Evolutionary conservation across 1,284 basidiomycete species (phyloP).

Genomic region (Cutaneotrichosporon cutaneum): DNA sequence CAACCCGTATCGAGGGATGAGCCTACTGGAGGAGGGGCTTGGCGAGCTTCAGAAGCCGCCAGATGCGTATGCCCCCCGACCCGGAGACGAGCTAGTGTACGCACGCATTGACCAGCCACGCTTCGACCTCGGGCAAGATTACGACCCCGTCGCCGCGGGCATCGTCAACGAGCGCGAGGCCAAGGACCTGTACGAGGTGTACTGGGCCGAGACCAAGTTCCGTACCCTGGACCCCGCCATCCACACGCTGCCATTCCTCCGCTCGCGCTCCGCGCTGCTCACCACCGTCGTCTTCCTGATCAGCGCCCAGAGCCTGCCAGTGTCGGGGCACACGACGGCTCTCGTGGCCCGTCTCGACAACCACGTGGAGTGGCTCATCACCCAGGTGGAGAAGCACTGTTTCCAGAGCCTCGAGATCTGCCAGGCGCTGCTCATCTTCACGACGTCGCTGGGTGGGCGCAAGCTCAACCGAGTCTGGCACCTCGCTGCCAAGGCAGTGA

Average conservation of each 20-base stretch:
- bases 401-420: slow-evolving; percentile 27
- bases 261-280: slow-evolving; percentile 19
- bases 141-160: slow-evolving; percentile 17
- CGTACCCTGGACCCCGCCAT: slow-evolving; percentile 22
- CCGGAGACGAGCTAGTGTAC: slow-evolving; percentile 25
- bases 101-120: slow-evolving; percentile 25
- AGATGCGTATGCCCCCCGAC: not conserved
- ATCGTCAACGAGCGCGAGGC: slow-evolving; percentile 20
- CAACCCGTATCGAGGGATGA: slow-evolving; percentile 26
- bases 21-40: slow-evolving; percentile 21
- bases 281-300: slow-evolving; percentile 18
- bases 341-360: slow-evolving; percentile 21
- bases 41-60: slow-evolving; percentile 5
- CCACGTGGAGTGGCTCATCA: slow-evolving; percentile 24
- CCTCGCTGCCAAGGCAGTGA: slow-evolving; percentile 14
- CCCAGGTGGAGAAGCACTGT: slow-evolving; percentile 13
- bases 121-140: slow-evolving; percentile 18
- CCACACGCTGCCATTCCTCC: slow-evolving; percentile 21
- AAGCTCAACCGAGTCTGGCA: slow-evolving; percentile 13
- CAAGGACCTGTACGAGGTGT: slow-evolving; percentile 17
- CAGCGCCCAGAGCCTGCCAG: slow-evolving; percentile 24
- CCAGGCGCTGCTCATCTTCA: slow-evolving; percentile 21
- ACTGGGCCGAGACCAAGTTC: slow-evolving; percentile 23
- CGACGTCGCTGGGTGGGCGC: slow-evolving; percentile 6
- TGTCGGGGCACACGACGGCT: slow-evolving; percentile 21